Evolutionary conservation across 805 yeast genomes (phyloP).

Genomic region (Cyberlindnera nakhonratchasimensis): DNA sequence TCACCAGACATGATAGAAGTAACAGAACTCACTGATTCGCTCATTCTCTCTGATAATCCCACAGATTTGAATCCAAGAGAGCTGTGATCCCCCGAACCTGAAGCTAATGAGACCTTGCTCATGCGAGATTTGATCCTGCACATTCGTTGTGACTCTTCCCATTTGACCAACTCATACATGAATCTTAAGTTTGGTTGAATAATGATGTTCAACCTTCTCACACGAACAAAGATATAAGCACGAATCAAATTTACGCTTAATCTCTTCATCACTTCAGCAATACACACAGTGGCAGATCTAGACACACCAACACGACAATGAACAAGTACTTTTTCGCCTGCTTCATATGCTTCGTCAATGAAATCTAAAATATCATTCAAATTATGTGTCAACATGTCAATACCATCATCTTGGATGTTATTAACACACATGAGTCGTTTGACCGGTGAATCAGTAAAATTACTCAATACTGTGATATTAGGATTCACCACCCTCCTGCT

Average conservation of each 20-base stretch:
- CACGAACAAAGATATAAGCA: conserved; percentile 88
- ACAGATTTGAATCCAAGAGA: conserved; percentile 3
- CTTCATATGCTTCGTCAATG: conserved; percentile 50
- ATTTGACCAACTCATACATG: conserved; percentile 83
- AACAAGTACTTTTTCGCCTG: conserved; percentile 57
- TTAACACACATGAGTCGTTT: conserved; percentile 50
- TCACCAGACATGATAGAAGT: conserved; percentile 12
- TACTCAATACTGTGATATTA: conserved; percentile 20
- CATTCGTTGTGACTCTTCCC: conserved; percentile 40
- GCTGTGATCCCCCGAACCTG: conserved; percentile 1
- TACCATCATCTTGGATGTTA: conserved; percentile 87
- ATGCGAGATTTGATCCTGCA: conserved; percentile 8
- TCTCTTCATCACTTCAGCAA: conserved; percentile 89
- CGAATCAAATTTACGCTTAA: conserved; percentile 61
- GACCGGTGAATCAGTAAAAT: conserved; percentile 23
- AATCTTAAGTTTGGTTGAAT: conserved; percentile 91
- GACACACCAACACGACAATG: conserved; percentile 97
- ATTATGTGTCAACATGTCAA: conserved; percentile 65
- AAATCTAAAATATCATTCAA: conserved; percentile 63
- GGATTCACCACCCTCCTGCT: conserved; percentile 19
- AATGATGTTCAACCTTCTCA: conserved; percentile 82
- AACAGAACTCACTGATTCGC: conserved; percentile 16
- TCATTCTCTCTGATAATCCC: conserved; percentile 10
- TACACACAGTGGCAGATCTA: conserved; percentile 90
- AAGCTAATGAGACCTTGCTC: background rate